A percentile compares a stretch with the other conserved stretches of the same genome.
Evolutionary conservation across 2,329 filamentous ascomycete genomes (phyloP).

Genomic region (Aureobasidium sp.): DNA sequence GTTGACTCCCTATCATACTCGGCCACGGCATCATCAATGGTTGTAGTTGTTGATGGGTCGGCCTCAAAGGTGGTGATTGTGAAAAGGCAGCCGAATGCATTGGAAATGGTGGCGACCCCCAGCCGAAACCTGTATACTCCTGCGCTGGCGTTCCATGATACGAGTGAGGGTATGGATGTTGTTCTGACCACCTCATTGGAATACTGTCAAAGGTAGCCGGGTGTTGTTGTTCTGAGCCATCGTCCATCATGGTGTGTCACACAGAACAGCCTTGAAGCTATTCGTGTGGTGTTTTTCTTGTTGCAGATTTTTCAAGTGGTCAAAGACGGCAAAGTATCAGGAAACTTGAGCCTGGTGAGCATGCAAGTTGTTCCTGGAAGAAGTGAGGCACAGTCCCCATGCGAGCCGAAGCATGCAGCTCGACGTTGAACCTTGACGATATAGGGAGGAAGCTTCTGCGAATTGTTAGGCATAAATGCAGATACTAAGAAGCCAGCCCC

Average conservation of each 20-base stretch:
- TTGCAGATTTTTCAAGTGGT: not conserved
- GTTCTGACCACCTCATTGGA: constrained; percentile 40
- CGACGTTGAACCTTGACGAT: not conserved
- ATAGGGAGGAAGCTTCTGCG: constrained; percentile 6
- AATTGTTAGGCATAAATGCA: constrained; percentile 13
- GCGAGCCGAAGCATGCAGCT: constrained; percentile 13
- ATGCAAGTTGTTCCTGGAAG: constrained; percentile 15
- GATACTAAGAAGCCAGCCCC: not conserved
- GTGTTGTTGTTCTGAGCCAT: constrained; percentile 36
- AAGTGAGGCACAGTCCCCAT: constrained; percentile 11
- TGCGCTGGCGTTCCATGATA: constrained; percentile 65
- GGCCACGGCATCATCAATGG: constrained; percentile 78
- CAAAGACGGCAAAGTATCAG: not conserved
- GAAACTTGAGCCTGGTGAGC: constrained; percentile 5
- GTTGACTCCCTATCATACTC: constrained; percentile 70
- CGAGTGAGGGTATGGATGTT: constrained; percentile 42
- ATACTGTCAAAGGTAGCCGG: constrained; percentile 36
- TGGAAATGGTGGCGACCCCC: constrained; percentile 55
- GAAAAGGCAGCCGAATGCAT: constrained; percentile 47
- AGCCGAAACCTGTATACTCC: constrained; percentile 60
- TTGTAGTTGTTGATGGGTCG: constrained; percentile 51
- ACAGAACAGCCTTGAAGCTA: not conserved
- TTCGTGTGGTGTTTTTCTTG: not conserved
- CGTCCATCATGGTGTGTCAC: constrained; percentile 16
- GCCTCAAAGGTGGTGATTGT: constrained; percentile 49